These are phyloP conservation scores for Acacia melanoxylon DNA, from an alignment of 306 rosid species.

Conservation along the genomic window DNA sequence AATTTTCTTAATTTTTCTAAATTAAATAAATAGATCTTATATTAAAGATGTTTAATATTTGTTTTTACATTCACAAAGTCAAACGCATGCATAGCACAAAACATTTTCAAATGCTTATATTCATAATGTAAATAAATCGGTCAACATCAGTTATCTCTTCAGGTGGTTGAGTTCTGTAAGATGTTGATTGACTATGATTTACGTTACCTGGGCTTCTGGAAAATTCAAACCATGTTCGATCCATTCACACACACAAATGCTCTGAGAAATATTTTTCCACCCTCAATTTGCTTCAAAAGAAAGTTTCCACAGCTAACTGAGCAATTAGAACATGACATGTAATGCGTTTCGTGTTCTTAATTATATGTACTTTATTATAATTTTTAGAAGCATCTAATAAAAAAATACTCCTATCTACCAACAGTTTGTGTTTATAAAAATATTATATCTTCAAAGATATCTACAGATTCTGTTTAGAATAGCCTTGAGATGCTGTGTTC, in stretches of 20 bases:
- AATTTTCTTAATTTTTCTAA: no score
- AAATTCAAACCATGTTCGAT: neutral
- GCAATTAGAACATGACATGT: neutral
- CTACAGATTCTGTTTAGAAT: neutral
- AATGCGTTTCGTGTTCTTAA: no score
- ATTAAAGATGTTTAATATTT: neutral
- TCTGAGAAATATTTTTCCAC: neutral
- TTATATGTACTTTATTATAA: no score
- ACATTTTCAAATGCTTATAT: neutral
- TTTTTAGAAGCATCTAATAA: neutral
- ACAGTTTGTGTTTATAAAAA: neutral
- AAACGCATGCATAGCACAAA: neutral
- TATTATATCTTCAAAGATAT: neutral
- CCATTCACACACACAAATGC: neutral
- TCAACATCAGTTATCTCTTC: neutral
- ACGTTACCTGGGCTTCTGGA: neutral
- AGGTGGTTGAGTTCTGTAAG: neutral
- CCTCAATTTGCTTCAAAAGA: neutral
- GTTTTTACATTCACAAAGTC: neutral
- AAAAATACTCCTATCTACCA: neutral
- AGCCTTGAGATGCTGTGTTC: neutral
- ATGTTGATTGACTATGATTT: neutral
- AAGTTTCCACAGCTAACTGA: neutral
- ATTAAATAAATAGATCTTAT: no score
- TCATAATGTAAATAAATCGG: neutral